A percentile compares a stretch with the other conserved stretches of the same genome.
These are phyloP conservation scores for Microthlaspi erraticum DNA, from an alignment of 345 rosid genomes.

Conservation along the genomic window DNA sequence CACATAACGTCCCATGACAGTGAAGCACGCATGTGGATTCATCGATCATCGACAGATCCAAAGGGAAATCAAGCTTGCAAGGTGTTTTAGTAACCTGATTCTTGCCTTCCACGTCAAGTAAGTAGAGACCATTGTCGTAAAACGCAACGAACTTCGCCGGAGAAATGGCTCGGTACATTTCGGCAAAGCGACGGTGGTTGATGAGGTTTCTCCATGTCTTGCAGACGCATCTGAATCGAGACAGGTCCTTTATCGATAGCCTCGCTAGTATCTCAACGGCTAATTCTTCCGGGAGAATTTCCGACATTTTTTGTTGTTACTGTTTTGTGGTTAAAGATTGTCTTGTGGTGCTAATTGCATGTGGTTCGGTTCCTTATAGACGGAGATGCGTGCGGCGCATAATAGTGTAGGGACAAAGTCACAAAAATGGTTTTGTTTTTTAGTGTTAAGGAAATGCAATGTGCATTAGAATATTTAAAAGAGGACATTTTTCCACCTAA, in stretches of 20 bases:
- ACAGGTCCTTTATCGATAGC: conserved; percentile 31
- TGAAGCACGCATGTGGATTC: conserved; percentile 39
- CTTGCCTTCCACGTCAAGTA: conserved; percentile 40
- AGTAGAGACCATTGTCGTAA: conserved; percentile 33
- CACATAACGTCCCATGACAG: conserved; percentile 41
- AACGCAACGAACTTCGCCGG: conserved; percentile 16
- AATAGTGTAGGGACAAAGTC: background rate
- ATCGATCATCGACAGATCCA: conserved; percentile 33
- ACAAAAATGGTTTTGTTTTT: too few species aligned
- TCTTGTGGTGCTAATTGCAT: background rate
- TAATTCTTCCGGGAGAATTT: conserved; percentile 36
- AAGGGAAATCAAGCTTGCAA: conserved; percentile 22
- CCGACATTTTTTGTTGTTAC: conserved; percentile 17
- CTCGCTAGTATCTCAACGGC: conserved; percentile 35
- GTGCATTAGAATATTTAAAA: too few species aligned
- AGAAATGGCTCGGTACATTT: conserved; percentile 20
- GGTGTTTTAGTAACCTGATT: background rate
- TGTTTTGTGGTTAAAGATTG: conserved; percentile 9
- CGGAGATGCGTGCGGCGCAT: conserved; percentile 9
- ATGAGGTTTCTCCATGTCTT: conserved; percentile 41
- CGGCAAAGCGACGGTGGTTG: conserved; percentile 14
- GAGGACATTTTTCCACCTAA: too few species aligned
- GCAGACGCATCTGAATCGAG: conserved; percentile 41
- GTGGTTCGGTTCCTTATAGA: conserved; percentile 17
- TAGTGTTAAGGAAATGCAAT: too few species aligned